Evolutionary conservation across 2,329 filamentous ascomycete genomes (phyloP).

Genomic region (Coniochaeta pulveracea): DNA sequence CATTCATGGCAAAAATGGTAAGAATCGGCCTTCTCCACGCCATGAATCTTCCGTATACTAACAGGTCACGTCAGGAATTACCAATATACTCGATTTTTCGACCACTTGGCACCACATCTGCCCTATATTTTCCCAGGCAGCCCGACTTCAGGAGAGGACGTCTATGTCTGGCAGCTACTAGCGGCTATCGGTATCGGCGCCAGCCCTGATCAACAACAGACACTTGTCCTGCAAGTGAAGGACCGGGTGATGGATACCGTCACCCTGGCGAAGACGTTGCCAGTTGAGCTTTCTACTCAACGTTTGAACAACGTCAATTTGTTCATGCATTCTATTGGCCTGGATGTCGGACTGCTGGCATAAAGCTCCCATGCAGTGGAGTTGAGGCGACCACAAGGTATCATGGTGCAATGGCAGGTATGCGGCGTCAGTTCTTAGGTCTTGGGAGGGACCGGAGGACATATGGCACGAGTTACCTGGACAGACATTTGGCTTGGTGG

Average conservation of each 20-base stretch:
- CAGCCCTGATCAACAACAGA: conserved; percentile 87
- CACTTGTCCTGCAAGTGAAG: conserved; percentile 90
- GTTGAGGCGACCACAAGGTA: too few relatives aligned
- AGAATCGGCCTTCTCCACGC: conserved; percentile 13
- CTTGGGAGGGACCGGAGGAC: too few relatives aligned
- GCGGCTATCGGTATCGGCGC: conserved; percentile 91
- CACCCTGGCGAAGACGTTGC: conserved; percentile 75
- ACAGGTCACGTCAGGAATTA: conserved; percentile 43
- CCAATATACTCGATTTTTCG: conserved; percentile 80
- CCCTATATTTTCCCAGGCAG: conserved; percentile 81
- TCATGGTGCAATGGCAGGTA: too few relatives aligned
- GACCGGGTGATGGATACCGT: conserved; percentile 97
- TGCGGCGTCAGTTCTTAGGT: too few relatives aligned
- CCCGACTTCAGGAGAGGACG: conserved; percentile 83
- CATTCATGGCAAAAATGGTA: conserved; percentile 74
- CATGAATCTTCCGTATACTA: conserved; percentile 14
- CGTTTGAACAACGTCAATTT: conserved; percentile 88
- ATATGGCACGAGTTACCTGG: too few relatives aligned
- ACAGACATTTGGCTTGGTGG: too few relatives aligned
- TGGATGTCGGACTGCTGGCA: conserved; percentile 72
- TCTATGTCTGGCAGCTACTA: conserved; percentile 97
- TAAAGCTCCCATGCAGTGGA: too few relatives aligned
- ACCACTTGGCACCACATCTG: conserved; percentile 71
- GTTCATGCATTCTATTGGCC: conserved; percentile 97
- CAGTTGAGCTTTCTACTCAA: conserved; percentile 71